These are phyloP conservation scores for Phialophora verrucosa DNA, from an alignment of 2,329 filamentous ascomycete species.

Conservation along the genomic window DNA sequence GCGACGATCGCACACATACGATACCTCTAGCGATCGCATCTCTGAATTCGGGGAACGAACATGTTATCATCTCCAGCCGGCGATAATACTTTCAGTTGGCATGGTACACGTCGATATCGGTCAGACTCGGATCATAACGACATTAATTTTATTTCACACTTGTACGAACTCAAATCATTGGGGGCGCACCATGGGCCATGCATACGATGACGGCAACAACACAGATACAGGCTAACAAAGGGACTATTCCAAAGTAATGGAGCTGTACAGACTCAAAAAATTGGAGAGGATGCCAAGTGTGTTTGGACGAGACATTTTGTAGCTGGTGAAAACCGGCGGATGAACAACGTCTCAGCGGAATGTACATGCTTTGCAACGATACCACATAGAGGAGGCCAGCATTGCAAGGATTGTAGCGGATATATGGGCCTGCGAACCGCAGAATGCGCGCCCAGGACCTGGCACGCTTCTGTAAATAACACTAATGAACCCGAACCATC, in stretches of 20 bases:
- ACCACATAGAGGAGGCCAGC: slow-evolving; percentile 1
- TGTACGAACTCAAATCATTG: slow-evolving; percentile 9
- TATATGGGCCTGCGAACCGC: too few relatives aligned
- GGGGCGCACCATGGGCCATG: slow-evolving; percentile 17
- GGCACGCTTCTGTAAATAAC: not conserved
- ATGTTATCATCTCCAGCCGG: slow-evolving; percentile 4
- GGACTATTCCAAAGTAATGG: slow-evolving; percentile 14
- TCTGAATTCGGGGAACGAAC: slow-evolving; percentile 4
- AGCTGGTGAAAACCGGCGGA: not conserved
- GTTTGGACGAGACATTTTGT: slow-evolving; percentile 5
- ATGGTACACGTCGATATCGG: slow-evolving; percentile 15
- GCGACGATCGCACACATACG: not conserved
- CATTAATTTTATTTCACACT: slow-evolving; percentile 19
- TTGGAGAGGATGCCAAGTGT: slow-evolving; percentile 15
- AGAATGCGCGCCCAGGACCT: not conserved
- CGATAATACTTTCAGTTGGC: slow-evolving; percentile 4
- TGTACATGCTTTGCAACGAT: slow-evolving; percentile 4
- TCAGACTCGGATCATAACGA: slow-evolving; percentile 11
- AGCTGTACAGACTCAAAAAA: slow-evolving; percentile 7
- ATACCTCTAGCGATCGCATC: slow-evolving; percentile 6
- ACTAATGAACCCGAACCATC: not conserved
- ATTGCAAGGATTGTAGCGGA: slow-evolving; percentile 3
- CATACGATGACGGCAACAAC: slow-evolving; percentile 25
- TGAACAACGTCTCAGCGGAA: not conserved
- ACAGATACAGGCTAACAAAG: slow-evolving; percentile 4